phyloP scores from a whole-genome alignment of 2,329 filamentous ascomycete genomes.

The Ascomycota sp. region DNA sequence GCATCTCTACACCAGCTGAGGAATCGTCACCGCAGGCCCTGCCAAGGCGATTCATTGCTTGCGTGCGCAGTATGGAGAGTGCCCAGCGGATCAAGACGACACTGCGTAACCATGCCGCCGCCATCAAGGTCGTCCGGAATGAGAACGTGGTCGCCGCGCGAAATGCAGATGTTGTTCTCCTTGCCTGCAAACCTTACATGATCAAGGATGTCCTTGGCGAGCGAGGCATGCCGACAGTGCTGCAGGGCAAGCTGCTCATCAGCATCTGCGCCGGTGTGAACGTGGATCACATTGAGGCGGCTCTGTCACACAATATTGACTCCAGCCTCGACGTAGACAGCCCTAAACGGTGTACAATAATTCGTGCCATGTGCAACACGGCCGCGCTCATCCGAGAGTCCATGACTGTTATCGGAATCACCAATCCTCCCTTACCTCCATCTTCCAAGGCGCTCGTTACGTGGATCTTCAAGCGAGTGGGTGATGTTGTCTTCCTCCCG shows the following conservation, averaged over 20 bases:
- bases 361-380: conserved; percentile 73
- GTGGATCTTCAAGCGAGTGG: conserved; percentile 61
- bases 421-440: conserved; percentile 33
- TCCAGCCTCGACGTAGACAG: conserved; percentile 17
- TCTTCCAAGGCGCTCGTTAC: conserved; percentile 37
- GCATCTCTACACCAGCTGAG: conserved; percentile 22
- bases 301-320: conserved; percentile 39
- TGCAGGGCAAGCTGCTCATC: conserved; percentile 63
- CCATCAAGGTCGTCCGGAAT: conserved; percentile 47
- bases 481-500: conserved; percentile 48
- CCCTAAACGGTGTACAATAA: conserved; percentile 37
- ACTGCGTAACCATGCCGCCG: conserved; percentile 39
- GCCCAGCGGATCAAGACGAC: conserved; percentile 47
- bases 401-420: conserved; percentile 61
- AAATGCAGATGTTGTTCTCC: conserved; percentile 51
- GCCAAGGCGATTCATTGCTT: conserved; percentile 62
- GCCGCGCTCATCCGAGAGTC: conserved; percentile 58
- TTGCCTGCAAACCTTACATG: conserved; percentile 66
- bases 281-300: conserved; percentile 43
- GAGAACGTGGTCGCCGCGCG: conserved; percentile 49
- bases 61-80: conserved; percentile 50
- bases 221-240: conserved; percentile 48
- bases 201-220: conserved; percentile 46
- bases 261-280: conserved; percentile 64
- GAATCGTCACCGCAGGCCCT: conserved; percentile 35